These are phyloP conservation scores for Achaetomium macrosporum DNA, from an alignment of 2,329 filamentous ascomycete species.

Conservation along the genomic window DNA sequence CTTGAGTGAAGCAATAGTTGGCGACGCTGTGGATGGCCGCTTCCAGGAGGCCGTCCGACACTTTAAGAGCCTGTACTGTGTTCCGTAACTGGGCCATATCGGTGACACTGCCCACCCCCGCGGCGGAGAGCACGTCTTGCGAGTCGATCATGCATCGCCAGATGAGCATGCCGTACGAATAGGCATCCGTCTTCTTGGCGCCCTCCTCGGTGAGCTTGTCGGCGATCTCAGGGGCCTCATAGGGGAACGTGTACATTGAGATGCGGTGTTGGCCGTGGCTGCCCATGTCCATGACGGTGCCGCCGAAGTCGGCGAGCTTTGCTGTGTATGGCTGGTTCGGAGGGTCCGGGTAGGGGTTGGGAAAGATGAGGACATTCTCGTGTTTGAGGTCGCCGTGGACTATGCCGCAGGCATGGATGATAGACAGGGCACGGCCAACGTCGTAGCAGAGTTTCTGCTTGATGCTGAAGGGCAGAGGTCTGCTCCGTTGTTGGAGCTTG, in stretches of 20 bases:
- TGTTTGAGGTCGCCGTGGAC: constrained; percentile 15
- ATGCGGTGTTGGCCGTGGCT: background rate
- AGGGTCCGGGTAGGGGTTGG: constrained; percentile 9
- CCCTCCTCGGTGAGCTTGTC: constrained; percentile 3
- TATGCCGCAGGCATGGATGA: constrained; percentile 15
- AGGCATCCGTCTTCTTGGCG: constrained; percentile 16
- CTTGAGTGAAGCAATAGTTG: constrained; percentile 1
- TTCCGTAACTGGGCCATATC: background rate
- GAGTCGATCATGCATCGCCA: constrained; percentile 19
- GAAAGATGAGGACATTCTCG: constrained; percentile 12
- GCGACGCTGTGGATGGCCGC: constrained; percentile 10
- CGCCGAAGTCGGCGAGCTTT: constrained; percentile 18
- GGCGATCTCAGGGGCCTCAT: constrained; percentile 14
- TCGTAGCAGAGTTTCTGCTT: constrained; percentile 21
- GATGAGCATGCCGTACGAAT: constrained; percentile 18
- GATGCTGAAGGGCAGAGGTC: constrained; percentile 14
- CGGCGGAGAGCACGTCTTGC: constrained; percentile 1
- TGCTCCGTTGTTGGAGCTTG: constrained; percentile 7
- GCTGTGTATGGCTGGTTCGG: constrained; percentile 16
- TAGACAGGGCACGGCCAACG: constrained; percentile 12
- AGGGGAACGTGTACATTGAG: constrained; percentile 15
- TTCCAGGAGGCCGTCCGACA: constrained; percentile 15
- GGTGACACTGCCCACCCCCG: background rate
- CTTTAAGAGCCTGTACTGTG: constrained; percentile 7
- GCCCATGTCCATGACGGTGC: constrained; percentile 16